These are phyloP conservation scores for Musa itinerans DNA, from an alignment of 176 grass and related monocot genomes.

Conservation along the genomic window DNA sequence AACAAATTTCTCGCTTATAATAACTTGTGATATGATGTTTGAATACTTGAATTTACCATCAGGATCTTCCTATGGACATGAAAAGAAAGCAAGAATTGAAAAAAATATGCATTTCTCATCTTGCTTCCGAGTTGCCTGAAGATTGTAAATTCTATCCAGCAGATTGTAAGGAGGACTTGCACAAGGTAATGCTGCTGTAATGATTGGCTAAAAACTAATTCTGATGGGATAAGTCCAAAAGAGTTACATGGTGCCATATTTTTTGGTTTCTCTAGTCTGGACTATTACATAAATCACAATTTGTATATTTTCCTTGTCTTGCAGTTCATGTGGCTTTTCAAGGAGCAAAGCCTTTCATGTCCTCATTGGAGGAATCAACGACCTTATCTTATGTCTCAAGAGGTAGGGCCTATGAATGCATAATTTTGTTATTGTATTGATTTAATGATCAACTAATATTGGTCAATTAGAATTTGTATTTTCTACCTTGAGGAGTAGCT, in stretches of 20 bases:
- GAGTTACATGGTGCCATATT: neutral
- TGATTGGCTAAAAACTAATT: constrained; percentile 4
- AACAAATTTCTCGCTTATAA: neutral
- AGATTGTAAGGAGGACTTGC: constrained; percentile 87
- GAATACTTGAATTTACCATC: constrained; percentile 12
- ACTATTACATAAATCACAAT: neutral
- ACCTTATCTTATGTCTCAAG: constrained; percentile 84
- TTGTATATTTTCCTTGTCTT: neutral
- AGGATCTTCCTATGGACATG: constrained; percentile 84
- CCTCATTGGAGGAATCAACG: constrained; percentile 96
- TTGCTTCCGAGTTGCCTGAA: constrained; percentile 85
- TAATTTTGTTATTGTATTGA: neutral
- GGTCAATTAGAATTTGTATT: neutral
- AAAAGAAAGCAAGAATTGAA: constrained; percentile 92
- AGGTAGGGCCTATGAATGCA: constrained; percentile 25
- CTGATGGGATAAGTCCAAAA: neutral
- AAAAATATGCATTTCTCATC: constrained; percentile 55
- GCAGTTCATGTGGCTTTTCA: constrained; percentile 97
- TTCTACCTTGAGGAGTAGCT: neutral
- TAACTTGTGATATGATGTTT: constrained; percentile 6
- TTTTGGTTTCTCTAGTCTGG: constrained; percentile 1
- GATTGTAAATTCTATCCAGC: constrained; percentile 85
- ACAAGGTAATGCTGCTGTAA: constrained; percentile 49
- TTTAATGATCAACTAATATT: neutral
- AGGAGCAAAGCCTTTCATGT: constrained; percentile 76